phyloP scores from a whole-genome alignment of 164 flowering plant species.

The Protea cynaroides region DNA sequence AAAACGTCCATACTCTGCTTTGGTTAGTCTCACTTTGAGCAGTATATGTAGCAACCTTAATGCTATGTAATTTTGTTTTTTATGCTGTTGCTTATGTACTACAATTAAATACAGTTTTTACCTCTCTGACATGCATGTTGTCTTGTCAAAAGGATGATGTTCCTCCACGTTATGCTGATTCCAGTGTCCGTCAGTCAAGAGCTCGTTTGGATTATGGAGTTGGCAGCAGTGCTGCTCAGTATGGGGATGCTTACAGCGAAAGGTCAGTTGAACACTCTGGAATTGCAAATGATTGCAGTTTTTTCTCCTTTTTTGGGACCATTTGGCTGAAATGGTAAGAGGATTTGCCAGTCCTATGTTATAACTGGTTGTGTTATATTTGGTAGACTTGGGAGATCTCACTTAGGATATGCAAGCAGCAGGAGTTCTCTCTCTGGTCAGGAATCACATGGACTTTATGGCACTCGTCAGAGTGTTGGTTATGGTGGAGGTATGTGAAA shows the following conservation, averaged over 20 bases:
- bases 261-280: conserved; percentile 34
- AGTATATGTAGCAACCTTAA: neutral
- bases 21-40: conserved; percentile 44
- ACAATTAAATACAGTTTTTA: neutral
- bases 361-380: neutral
- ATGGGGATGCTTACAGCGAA: conserved; percentile 71
- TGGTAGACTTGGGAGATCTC: conserved; percentile 73
- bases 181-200: conserved; percentile 76
- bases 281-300: neutral
- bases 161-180: conserved; percentile 78
- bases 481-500: conserved; percentile 56
- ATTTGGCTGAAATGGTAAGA: neutral
- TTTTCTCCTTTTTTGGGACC: neutral
- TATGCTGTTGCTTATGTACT: neutral
- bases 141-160: conserved; percentile 57
- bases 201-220: conserved; percentile 84
- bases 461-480: conserved; percentile 72
- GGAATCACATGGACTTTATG: conserved; percentile 65
- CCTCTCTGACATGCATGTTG: neutral
- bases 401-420: conserved; percentile 58
- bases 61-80: neutral
- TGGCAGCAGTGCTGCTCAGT: conserved; percentile 50
- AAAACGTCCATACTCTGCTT: conserved; percentile 70
- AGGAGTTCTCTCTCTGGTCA: conserved; percentile 66
- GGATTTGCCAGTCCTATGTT: neutral